Evolutionary conservation across 257 asterid species (phyloP).

Genomic region (Solanum pennellii): DNA sequence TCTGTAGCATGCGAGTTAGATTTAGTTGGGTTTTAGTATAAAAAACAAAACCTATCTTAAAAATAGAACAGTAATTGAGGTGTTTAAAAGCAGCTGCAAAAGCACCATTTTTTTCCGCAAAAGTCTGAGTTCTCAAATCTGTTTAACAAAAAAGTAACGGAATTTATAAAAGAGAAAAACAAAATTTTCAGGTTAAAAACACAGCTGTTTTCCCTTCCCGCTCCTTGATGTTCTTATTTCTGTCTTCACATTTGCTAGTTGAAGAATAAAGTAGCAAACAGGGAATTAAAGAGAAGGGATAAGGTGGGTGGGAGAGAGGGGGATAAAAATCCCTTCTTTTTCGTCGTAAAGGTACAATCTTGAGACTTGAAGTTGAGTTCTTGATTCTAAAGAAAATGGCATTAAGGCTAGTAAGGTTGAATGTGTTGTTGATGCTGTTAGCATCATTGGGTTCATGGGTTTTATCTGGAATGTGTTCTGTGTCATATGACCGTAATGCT

Average conservation of each 20-base stretch:
- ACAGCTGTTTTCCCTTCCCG: not conserved
- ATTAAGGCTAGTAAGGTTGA: conserved; percentile 4
- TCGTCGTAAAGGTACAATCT: not conserved
- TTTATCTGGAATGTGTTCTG: conserved; percentile 15
- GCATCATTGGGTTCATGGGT: conserved; percentile 15
- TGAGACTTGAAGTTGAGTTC: not conserved
- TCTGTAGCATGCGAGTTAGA: too few relatives aligned
- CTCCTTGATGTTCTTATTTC: not conserved
- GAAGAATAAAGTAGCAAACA: conserved; percentile 30
- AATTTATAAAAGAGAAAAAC: not conserved
- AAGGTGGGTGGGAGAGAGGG: not conserved
- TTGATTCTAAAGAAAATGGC: not conserved
- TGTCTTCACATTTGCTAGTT: not conserved
- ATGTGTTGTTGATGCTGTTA: conserved; percentile 9
- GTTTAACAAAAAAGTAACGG: not conserved
- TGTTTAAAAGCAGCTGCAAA: conserved; percentile 47
- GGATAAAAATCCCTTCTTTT: not conserved
- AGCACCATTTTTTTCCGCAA: not conserved
- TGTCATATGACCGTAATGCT: conserved; percentile 17
- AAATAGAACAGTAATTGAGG: not conserved
- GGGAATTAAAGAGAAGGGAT: conserved; percentile 2
- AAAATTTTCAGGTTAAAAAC: not conserved
- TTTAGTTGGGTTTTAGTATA: too few relatives aligned
- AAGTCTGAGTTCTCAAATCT: not conserved
- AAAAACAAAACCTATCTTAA: not conserved